These are phyloP conservation scores for Cyclotella choctawhatcheeana DNA, from an alignment of 108 stramenopile species.

Conservation along the genomic window DNA sequence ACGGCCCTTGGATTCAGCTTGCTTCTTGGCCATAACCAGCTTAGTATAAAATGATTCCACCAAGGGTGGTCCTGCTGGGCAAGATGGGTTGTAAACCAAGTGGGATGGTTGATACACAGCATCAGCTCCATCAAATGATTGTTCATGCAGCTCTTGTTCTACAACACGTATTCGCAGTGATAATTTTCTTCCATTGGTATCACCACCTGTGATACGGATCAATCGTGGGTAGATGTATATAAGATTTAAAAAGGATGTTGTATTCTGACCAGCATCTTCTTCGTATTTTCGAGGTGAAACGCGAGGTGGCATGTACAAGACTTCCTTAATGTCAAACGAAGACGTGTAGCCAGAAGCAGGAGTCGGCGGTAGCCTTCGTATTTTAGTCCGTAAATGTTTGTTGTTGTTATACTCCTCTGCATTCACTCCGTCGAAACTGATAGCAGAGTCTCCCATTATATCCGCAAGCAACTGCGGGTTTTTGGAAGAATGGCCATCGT, in stretches of 20 bases:
- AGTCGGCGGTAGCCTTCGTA: constrained; percentile 72
- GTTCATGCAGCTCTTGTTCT: constrained; percentile 35
- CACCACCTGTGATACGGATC: constrained; percentile 25
- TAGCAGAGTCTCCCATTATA: constrained; percentile 75
- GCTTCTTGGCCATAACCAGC: constrained; percentile 10
- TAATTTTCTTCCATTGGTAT: constrained; percentile 17
- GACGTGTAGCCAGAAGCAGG: constrained; percentile 63
- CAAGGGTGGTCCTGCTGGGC: constrained; percentile 68
- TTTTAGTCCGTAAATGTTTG: constrained; percentile 60
- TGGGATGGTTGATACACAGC: constrained; percentile 41
- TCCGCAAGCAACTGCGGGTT: constrained; percentile 71
- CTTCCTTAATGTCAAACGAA: constrained; percentile 77
- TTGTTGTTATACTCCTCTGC: constrained; percentile 13
- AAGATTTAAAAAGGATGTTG: constrained; percentile 65
- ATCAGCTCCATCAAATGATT: constrained; percentile 47
- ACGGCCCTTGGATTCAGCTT: constrained; percentile 23
- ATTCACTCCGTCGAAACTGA: constrained; percentile 50
- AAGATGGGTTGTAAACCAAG: constrained; percentile 72
- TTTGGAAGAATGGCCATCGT: constrained; percentile 33
- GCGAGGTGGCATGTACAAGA: constrained; percentile 73
- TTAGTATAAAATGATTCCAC: constrained; percentile 66
- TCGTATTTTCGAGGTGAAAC: constrained; percentile 54
- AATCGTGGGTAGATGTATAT: constrained; percentile 81
- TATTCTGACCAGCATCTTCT: constrained; percentile 50
- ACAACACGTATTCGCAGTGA: constrained; percentile 66